Conservation (phyloP, 495 filamentous ascomycete genomes). For the Ramalina intermedia region DNA sequence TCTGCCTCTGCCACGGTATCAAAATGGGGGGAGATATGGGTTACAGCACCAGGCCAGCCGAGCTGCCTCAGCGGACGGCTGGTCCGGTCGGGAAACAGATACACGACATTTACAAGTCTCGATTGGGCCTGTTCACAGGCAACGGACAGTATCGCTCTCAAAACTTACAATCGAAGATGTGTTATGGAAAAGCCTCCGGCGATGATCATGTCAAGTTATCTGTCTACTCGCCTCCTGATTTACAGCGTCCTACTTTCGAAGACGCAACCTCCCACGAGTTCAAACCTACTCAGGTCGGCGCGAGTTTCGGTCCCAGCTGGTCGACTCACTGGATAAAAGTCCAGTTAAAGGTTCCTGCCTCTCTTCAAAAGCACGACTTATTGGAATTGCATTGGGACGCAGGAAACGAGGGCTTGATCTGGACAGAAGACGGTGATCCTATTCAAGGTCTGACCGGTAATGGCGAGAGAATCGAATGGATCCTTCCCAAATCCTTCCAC, state of each 20-base stretch:
- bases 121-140: constrained; percentile 65
- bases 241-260: constrained; percentile 71
- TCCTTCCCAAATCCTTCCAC: constrained; percentile 62
- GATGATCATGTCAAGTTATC: constrained; percentile 67
- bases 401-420: constrained; percentile 82
- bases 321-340: constrained; percentile 97
- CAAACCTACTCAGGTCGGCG: constrained; percentile 56
- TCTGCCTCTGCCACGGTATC: no score
- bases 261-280: constrained; percentile 76
- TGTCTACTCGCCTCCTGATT: constrained; percentile 71
- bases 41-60: constrained; percentile 1
- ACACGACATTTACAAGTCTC: constrained; percentile 70
- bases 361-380: constrained; percentile 55
- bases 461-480: constrained; percentile 79
- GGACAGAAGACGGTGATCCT: constrained; percentile 73
- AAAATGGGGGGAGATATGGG: constrained; percentile 34
- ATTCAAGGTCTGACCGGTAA: constrained; percentile 89
- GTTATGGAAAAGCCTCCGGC: constrained; percentile 57
- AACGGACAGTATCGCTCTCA: constrained; percentile 67
- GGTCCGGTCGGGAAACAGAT: constrained; percentile 73
- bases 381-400: constrained; percentile 94
- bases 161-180: constrained; percentile 67
- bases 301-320: constrained; percentile 86
- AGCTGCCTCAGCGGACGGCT: constrained; percentile 42
- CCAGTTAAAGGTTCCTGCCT: constrained; percentile 55